Percentiles rank a stretch among this genome's conserved stretches.
These are phyloP conservation scores for Elasticomyces elasticus DNA, from an alignment of 495 filamentous ascomycete species.

Conservation along the genomic window DNA sequence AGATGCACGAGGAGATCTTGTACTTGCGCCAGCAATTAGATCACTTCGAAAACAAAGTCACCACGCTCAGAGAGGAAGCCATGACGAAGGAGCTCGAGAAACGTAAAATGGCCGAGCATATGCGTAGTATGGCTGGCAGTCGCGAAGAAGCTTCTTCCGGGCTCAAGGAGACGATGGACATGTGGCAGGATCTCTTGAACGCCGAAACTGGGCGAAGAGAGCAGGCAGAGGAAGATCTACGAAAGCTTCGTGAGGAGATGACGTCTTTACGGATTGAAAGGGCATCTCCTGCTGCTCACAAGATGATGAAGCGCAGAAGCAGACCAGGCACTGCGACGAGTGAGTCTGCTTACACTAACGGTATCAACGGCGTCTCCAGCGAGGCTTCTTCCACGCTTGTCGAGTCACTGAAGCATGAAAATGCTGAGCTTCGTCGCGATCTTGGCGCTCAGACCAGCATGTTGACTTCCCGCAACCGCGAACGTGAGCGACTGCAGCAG, in stretches of 20 bases:
- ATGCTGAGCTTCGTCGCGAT: constrained; percentile 81
- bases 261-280: constrained; percentile 18
- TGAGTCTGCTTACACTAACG: constrained; percentile 49
- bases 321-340: constrained; percentile 26
- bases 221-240: constrained; percentile 81
- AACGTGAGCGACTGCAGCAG: constrained; percentile 88
- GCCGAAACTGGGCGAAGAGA: constrained; percentile 83
- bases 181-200: constrained; percentile 93
- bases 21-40: constrained; percentile 77
- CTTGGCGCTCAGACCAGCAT: constrained; percentile 94
- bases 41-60: constrained; percentile 70
- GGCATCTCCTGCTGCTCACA: constrained; percentile 16
- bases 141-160: constrained; percentile 57
- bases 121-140: constrained; percentile 57
- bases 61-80: constrained; percentile 65
- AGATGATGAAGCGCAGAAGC: constrained; percentile 10
- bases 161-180: constrained; percentile 77
- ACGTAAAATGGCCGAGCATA: constrained; percentile 65
- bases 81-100: constrained; percentile 71
- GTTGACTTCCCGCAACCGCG: constrained; percentile 89
- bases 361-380: constrained; percentile 45
- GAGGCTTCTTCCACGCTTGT: constrained; percentile 58
- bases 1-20: constrained; percentile 72
- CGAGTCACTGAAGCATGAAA: constrained; percentile 80
- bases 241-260: constrained; percentile 73